Conservation (phyloP, 2,329 filamentous ascomycete genomes). For the Claviceps cyperi region DNA sequence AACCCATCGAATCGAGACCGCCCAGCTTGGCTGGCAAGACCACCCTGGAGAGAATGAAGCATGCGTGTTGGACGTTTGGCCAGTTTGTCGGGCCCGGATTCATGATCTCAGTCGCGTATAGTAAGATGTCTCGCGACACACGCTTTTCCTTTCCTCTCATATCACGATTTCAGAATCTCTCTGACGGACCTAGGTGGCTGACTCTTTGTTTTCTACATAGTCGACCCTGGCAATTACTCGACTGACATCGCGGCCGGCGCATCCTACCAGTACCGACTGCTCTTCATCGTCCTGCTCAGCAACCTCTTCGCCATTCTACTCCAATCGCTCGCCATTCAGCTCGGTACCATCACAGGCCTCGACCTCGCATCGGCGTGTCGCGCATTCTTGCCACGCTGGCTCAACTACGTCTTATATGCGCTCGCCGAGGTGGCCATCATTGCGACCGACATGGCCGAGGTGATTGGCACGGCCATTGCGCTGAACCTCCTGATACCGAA, state of each 20-base stretch:
- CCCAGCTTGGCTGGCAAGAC: background rate
- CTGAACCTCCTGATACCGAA: conserved; percentile 50
- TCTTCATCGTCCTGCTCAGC: conserved; percentile 54
- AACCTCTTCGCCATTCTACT: conserved; percentile 60
- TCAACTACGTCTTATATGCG: conserved; percentile 46
- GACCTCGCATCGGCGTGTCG: conserved; percentile 54
- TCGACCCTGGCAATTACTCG: conserved; percentile 53
- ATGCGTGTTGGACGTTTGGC: conserved; percentile 17
- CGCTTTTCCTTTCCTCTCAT: background rate
- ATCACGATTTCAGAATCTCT: background rate
- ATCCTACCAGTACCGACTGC: conserved; percentile 46
- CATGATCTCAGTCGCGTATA: conserved; percentile 46
- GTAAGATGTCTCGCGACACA: conserved; percentile 17
- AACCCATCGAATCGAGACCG: background rate
- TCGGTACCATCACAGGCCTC: conserved; percentile 53
- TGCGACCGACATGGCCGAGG: conserved; percentile 57
- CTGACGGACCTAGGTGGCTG: background rate
- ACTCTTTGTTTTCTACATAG: conserved; percentile 13
- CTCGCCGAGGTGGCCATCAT: conserved; percentile 55
- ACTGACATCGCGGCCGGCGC: conserved; percentile 57
- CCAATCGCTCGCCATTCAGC: conserved; percentile 52
- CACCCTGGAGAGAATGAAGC: conserved; percentile 8
- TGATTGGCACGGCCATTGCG: conserved; percentile 57
- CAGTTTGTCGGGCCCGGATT: conserved; percentile 51
- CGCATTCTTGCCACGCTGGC: conserved; percentile 49